Base-by-base conservation (phyloP, 306 rosid genomes). In the Aeschynomene evenia region DNA sequence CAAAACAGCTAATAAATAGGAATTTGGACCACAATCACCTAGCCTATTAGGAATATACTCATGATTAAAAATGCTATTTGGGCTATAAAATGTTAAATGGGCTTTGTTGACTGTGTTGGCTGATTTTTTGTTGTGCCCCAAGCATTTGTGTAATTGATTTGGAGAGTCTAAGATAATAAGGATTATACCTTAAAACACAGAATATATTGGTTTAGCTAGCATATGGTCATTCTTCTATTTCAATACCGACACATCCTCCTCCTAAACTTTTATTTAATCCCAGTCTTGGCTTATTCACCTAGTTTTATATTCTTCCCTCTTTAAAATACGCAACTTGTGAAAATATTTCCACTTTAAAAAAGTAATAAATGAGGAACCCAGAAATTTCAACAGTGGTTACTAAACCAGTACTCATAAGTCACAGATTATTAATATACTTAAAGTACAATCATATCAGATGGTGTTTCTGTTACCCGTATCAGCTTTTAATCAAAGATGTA, bases 161-260 rank as follows among this genome's bases (percentile, higher is more conserved):
- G 2, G 28, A 15, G 22, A 55, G 77, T 74, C 56, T 22, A 43
- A 49, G 71, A 74, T 68, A 37, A 50, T 5, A 34, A 76, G 68
- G 71, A 72, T 39, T 37, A 40, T 19, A 20, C 61, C 19, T 40
- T 24, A 21, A 20, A 10, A 72, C 8, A 33, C 15, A 22, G 0
- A 46, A 75, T 14, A 59, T 7, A 48, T 11, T n/a, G 43, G 15
- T 36, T 16, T 55, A 43, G 20, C 39, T 37, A 10, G 48, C 22
- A 24, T 58, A 13, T 13, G 43, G 10, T 15, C 26, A 19, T 67
- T 18, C 57, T 63, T 65, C 59, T 11, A 48, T 48, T 68, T 70
- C 71, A 22, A 56, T 59, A 62, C 75, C 75, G 71, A 51, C 57
- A 40, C n/a, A n/a, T n/a, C 54, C 3, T 28, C 52, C 56, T 34